Conservation (phyloP, 2,329 filamentous ascomycete genomes). For the Calonectria crousiana region DNA sequence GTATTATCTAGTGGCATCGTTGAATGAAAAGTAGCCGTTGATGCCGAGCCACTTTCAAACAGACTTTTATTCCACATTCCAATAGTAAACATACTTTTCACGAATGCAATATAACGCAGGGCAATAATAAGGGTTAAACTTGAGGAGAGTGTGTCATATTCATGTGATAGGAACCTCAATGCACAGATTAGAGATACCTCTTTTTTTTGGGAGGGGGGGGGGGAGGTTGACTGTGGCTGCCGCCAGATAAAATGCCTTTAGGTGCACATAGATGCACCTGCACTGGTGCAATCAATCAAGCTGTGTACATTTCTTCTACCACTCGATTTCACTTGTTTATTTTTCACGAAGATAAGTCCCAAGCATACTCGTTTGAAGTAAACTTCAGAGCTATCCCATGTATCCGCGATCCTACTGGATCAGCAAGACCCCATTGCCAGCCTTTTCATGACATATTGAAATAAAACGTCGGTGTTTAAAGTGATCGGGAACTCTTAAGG, state of each 20-base stretch:
- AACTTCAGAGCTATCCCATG: too few relatives aligned
- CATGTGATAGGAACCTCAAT: not conserved
- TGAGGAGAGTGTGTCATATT: not conserved
- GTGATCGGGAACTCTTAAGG: too few relatives aligned
- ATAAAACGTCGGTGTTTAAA: too few relatives aligned
- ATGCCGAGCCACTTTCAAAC: not conserved
- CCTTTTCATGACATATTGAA: too few relatives aligned
- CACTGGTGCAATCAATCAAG: too few relatives aligned
- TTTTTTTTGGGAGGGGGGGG: too few relatives aligned
- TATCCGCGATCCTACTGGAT: too few relatives aligned
- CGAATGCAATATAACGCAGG: not conserved
- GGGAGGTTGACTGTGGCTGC: not conserved
- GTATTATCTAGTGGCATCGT: not conserved
- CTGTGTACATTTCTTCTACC: not conserved
- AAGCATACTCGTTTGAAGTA: too few relatives aligned
- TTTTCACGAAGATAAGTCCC: conserved; percentile 56
- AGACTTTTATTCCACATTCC: not conserved
- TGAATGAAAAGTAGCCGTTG: not conserved
- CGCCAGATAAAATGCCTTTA: not conserved
- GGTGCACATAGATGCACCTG: not conserved
- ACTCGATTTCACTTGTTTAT: not conserved
- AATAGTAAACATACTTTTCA: not conserved
- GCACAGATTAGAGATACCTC: not conserved
- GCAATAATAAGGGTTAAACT: not conserved
- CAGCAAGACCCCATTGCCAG: too few relatives aligned